Base-by-base conservation (phyloP, 2,329 filamentous ascomycete species). In the Arthrobotrys musiformis region DNA sequence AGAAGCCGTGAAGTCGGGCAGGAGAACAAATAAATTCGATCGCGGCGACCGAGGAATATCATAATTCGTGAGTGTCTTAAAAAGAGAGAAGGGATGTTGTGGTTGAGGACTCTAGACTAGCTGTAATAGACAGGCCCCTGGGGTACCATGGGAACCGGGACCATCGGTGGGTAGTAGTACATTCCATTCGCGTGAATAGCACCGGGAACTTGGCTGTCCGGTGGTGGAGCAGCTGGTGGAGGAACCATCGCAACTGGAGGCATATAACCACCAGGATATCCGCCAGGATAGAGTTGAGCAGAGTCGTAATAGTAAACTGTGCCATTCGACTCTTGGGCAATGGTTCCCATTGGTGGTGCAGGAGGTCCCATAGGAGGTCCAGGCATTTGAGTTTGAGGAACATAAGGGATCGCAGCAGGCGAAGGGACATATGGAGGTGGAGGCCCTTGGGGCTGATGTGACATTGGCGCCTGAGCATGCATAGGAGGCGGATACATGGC, bases 251-350 rank as follows among this genome's bases (percentile, higher is more conserved):
- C 91, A 48, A 77, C 66, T 30, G 73, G 73, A 26, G 73, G 66
- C 73, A 77, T 77, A 40, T 77, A 77, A 15, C 64, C 66, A 58
- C 54, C 54, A 46, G 66, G 73, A 78, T 90, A 90, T 88, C 94
- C 93, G 48, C 90, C 90, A 85, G 0, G 87, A 85, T 26, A 89
- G 85, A 56, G 94, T 82, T 93, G 91, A n/a, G 90, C 87, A 6
- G 92, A 88, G 82, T 97, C 92, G 81, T 93, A 94, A 83, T 97
- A 99, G 83, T 97, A 98, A 0, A 97, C 93, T 88, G 96, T 98
- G 78, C 95, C 95, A 80, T 97, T 97, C 79, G 91, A 90, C 85
- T 98, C 94, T 83, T 97, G 94, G 0, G 93, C 93, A 56, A 91
- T 88, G 73, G 56, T 81, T 78, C 76, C 79, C 63, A 70, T 81